These are phyloP conservation scores for Hericium erinaceus DNA, from an alignment of 768 basidiomycete genomes.

Conservation along the genomic window DNA sequence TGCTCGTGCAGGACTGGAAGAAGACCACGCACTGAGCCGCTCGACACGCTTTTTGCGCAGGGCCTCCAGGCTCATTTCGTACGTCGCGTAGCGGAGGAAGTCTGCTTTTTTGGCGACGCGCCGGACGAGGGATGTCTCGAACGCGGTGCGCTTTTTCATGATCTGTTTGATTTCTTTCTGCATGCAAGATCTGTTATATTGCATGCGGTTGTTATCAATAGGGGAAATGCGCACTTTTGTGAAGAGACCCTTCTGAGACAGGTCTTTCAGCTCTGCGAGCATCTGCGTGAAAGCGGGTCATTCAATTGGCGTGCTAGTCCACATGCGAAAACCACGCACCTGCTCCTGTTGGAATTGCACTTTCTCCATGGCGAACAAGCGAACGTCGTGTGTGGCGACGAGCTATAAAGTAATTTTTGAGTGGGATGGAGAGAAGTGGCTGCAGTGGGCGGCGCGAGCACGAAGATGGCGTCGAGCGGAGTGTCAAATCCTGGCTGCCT, in stretches of 20 bases:
- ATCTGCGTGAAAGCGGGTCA: conserved; percentile 37
- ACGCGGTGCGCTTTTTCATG: conserved; percentile 72
- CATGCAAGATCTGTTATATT: neutral
- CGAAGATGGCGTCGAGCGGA: neutral
- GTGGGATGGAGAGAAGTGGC: neutral
- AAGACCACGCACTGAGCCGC: conserved; percentile 50
- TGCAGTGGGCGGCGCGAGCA: neutral
- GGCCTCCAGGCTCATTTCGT: conserved; percentile 83
- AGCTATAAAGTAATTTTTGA: too few relatives aligned
- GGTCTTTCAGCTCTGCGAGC: conserved; percentile 92
- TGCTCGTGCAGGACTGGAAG: neutral
- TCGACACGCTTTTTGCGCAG: conserved; percentile 67
- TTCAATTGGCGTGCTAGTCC: neutral
- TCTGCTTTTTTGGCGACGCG: conserved; percentile 80
- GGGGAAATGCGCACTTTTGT: conserved; percentile 45
- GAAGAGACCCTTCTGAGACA: conserved; percentile 79
- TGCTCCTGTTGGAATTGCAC: conserved; percentile 93
- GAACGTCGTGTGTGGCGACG: neutral
- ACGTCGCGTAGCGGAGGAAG: conserved; percentile 84
- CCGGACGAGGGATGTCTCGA: conserved; percentile 78
- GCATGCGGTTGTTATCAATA: neutral
- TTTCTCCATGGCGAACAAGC: conserved; percentile 59
- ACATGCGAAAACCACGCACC: conserved; percentile 24
- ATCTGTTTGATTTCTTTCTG: conserved; percentile 79
- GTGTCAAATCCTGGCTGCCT: neutral